phyloP scores from a whole-genome alignment of 352 stramenopile genomes.

The Thalassiosira mediterranea region DNA sequence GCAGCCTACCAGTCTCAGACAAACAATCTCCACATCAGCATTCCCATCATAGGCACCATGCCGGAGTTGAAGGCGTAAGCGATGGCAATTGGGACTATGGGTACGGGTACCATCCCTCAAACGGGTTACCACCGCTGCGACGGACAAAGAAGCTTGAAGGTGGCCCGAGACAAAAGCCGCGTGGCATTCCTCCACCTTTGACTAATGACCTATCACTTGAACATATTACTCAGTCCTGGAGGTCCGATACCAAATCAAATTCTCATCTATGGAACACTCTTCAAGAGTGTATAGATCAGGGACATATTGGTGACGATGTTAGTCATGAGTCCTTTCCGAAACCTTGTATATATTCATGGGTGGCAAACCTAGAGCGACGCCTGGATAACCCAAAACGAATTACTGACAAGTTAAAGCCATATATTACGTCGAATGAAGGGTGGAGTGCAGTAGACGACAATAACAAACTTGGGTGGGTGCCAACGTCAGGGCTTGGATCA shows the following conservation, averaged over 20 bases:
- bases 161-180: slow-evolving; percentile 30
- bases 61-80: slow-evolving; percentile 21
- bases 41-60: slow-evolving; percentile 25
- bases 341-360: slow-evolving; percentile 71
- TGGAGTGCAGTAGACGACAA: slow-evolving; percentile 63
- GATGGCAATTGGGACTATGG: slow-evolving; percentile 41
- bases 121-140: slow-evolving; percentile 44
- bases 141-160: slow-evolving; percentile 24
- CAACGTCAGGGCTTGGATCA: slow-evolving; percentile 32
- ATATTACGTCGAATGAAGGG: slow-evolving; percentile 48
- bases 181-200: slow-evolving; percentile 46
- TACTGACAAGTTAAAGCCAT: slow-evolving; percentile 56
- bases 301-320: slow-evolving; percentile 5
- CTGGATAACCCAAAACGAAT: slow-evolving; percentile 44
- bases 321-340: slow-evolving; percentile 23
- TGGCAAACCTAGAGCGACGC: slow-evolving; percentile 52
- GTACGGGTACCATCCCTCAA: slow-evolving; percentile 24
- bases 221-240: slow-evolving; percentile 64
- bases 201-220: slow-evolving; percentile 64
- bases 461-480: slow-evolving; percentile 67
- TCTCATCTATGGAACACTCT: slow-evolving; percentile 30
- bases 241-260: slow-evolving; percentile 24
- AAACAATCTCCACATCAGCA: slow-evolving; percentile 1
- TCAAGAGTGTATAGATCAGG: slow-evolving; percentile 28
- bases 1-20: slow-evolving; percentile 47